phyloP scores from a whole-genome alignment of 1,284 basidiomycete species.

The Moesziomyces globuligerus region DNA sequence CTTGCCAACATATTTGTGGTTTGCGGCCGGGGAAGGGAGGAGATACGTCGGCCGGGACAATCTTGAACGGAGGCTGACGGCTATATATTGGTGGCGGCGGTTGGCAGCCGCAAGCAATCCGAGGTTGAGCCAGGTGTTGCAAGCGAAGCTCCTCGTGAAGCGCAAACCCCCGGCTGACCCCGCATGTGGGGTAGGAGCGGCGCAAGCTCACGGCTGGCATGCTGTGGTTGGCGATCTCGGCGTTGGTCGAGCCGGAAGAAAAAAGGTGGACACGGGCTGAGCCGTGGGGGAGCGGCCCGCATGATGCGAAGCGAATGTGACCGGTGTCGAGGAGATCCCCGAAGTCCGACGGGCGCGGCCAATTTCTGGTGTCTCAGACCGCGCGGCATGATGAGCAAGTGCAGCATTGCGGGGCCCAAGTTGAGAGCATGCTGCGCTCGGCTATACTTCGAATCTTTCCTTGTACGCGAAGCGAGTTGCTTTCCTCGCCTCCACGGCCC shows the following conservation, averaged over 20 bases:
- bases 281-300: too few relatives aligned
- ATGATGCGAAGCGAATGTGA: neutral
- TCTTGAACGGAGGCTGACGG: neutral
- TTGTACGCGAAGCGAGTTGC: slow-evolving; percentile 7
- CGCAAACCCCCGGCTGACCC: slow-evolving; percentile 10
- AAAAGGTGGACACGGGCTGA: neutral
- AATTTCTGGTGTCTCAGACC: neutral
- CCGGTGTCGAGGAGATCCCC: slow-evolving; percentile 17
- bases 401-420: slow-evolving; percentile 1
- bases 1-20: slow-evolving; percentile 23
- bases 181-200: slow-evolving; percentile 15
- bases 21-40: neutral
- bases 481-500: neutral
- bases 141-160: neutral
- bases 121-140: neutral
- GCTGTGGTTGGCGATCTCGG: slow-evolving; percentile 1
- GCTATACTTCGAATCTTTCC: neutral
- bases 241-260: slow-evolving; percentile 3
- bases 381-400: slow-evolving; percentile 2
- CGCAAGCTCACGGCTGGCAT: neutral
- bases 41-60: neutral
- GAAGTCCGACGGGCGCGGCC: slow-evolving; percentile 13
- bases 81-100: neutral
- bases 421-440: neutral
- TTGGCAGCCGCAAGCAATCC: neutral